Evolutionary conservation across 208 protist genomes (phyloP), one percentile per base, ranked within the genome.

Genomic region (Trypanosoma congolense): DNA sequence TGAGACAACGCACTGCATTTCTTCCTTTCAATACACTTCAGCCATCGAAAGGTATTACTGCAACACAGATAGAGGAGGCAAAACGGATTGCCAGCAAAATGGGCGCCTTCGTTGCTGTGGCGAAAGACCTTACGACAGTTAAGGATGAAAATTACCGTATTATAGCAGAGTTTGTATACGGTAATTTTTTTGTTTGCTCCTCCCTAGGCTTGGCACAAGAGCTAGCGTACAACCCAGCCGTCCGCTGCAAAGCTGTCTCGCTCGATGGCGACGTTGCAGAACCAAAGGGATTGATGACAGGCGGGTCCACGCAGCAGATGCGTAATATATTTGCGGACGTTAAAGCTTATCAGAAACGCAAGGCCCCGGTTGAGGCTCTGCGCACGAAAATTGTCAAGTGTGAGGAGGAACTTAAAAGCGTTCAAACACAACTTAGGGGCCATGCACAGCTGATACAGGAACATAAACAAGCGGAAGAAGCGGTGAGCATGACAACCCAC

Each of bases 221-320:
- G 54, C 72, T 98, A 3, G 89, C 93, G 31, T 96, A 96, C 71
- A 80, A 81, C 53, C 38, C 62, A 19, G 38, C 51, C 0, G 75
- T 98, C 16, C 59, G 64, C 12, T 56, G 69, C 16, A 90, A 92
- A 44, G 86, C 96, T 14, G 98, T 99, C n/a, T 99, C 98, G 2
- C 56, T 99, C 4, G 96, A 99, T 1, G 98, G 98, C 28, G 97
- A 99, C 51, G 71, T 98, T 22, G 98, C 95, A 48, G 96, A 99
- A 73, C 98, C 99, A 10, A 66, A 66, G 18, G 99, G 99, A 28
- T 95, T 98, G 18, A 80, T 99, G 21, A 99, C 97, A 5, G 97
- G 97, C 58, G 96, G 96, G 12, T 81, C 93, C n/a, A 85, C 70
- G 28, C 58, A 61, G 33, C 71, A 82, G 43, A 59, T 93, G 30